Base-by-base conservation (phyloP, 2,329 filamentous ascomycete species). In the Diplodia sapinea region DNA sequence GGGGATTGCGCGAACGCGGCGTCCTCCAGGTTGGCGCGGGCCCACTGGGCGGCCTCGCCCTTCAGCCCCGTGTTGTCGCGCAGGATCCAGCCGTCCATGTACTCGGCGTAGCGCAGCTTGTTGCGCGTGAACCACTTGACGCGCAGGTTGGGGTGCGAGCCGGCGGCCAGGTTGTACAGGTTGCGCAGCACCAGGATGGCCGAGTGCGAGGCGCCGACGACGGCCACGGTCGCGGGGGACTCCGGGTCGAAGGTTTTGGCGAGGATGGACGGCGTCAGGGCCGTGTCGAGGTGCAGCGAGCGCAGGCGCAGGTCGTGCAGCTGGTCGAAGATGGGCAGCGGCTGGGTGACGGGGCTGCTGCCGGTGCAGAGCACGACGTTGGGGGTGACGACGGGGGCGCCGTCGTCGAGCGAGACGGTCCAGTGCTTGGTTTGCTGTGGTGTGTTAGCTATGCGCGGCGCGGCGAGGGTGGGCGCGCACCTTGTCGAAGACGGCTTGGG, bases 41-140 rank as follows among this genome's bases (percentile, higher is more conserved):
- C 88, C 80, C 87, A 90, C 5, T 82, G 79, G 0, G 87, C 87
- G 0, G 86, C 87, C 47, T 82, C 79, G 23, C 88, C 87, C 75
- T 90, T 89, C 33, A 90, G 80, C 3, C 88, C 88, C 0, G 87
- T 89, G 75, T 89, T 90, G 73, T 90, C 88, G 65, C 85, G 83
- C 31, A 88, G 76, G 68, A 89, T 88, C 86, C 87, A 89, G 68
- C 85, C 86, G 69, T 88, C 86, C 77, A 82, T 86, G 74, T 84
- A 86, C 72, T 86, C 83, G 17, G 88, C 88, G 70, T 89, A 90
- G 29, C 85, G 84, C 11, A 89, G 80, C 1, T 82, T 76, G 71
- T 87, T 84, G n/a, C 88, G 36, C 23, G 80, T 87, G 76, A 89
- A 88, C 87, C 87, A 89, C 71, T 85, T 86, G 65, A 89, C 80